Evolutionary conservation across 2,329 filamentous ascomycete genomes (phyloP), one percentile per base, ranked within the genome.

Genomic region (Microdochium nivale): DNA sequence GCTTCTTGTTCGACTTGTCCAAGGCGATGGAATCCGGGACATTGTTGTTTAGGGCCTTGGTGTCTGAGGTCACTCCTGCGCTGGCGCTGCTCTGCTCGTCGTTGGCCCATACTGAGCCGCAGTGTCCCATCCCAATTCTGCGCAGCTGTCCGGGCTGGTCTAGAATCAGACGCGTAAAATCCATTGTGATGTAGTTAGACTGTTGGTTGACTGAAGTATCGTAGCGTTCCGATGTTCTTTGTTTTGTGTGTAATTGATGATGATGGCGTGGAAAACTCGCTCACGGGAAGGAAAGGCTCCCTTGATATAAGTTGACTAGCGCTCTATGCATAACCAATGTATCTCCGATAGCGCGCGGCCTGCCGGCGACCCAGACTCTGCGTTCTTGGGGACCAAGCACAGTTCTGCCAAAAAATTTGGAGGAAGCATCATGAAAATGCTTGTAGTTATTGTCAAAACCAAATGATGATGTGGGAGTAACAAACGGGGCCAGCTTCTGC

Each of bases 61-160:
- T 33, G 30, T 33, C 30, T 33, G 30, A 33, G 30, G 30, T 14
- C 30, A 33, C 30, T 33, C 30, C 30, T 33, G 30, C 30, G 30
- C 30, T 33, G 30, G 30, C 30, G 14, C 30, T 33, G 30, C 30
- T 33, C 30, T 33, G 30, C 30, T 33, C 30, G 14, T 7, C 7
- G 33, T 53, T 52, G 23, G 40, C 44, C 52, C 54, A 55, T 27
- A 55, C 52, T 10, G 54, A 49, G 27, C 54, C 52, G 33, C 52
- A 56, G 19, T 25, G 43, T 3, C 54, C 54, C 2, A 48, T 46
- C 7, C 52, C 54, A 16, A 54, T 56, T 9, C 49, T 37, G 33
- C 33, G 33, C 33, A 37, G 33, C 14, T 7, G 33, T 37, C 7
- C 33, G 7, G 5, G 7, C 33, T 37, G 33, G n/a, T 37, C 14